Evolutionary conservation across 108 stramenopile species (phyloP), one percentile per base, ranked within the genome.

Genomic region (Skeletonema tropicum): DNA sequence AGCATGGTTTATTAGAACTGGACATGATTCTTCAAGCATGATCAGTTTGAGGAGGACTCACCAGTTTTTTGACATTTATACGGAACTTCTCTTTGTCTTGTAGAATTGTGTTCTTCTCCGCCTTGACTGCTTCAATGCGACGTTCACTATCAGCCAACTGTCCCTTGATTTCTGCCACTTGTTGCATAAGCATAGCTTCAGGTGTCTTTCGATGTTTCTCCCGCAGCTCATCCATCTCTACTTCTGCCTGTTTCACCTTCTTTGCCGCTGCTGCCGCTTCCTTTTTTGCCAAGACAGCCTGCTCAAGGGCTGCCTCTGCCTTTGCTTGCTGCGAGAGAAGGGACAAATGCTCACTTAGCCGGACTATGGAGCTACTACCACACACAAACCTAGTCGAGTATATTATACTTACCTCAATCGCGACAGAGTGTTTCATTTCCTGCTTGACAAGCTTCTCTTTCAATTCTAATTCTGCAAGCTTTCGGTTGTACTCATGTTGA

Each of bases 71-170:
- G 23, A 85, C 81, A 64, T 70, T 77, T 52, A 81, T 48, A 9
- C 84, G 78, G 60, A 80, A 76, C 48, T 82, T 76, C 42, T 85
- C 84, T 42, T 85, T 85, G 38, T 82, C 84, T 15, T 74, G 29
- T 13, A 61, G 21, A 13, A 74, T 58, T 32, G 63, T 42, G 45
- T 73, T 68, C 60, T 70, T 82, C 69, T 85, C 81, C 0, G 64
- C 64, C 39, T 74, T 76, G 5, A 71, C 36, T 32, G 30, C 38
- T 68, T 85, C 81, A 25, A 82, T 60, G 15, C 78, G 77, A 35
- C 82, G 57, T 60, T 83, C 82, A 60, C 67, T 66, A 45, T 81
- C 82, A 11, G 76, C 69, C n/a, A 85, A 49, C 68, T 83, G 60
- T 5, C 82, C 82, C 46, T 83, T 85, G 36, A 83, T 32, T 36